Evolutionary conservation across 345 rosid genomes (phyloP).

Genomic region (Triadica sebifera): DNA sequence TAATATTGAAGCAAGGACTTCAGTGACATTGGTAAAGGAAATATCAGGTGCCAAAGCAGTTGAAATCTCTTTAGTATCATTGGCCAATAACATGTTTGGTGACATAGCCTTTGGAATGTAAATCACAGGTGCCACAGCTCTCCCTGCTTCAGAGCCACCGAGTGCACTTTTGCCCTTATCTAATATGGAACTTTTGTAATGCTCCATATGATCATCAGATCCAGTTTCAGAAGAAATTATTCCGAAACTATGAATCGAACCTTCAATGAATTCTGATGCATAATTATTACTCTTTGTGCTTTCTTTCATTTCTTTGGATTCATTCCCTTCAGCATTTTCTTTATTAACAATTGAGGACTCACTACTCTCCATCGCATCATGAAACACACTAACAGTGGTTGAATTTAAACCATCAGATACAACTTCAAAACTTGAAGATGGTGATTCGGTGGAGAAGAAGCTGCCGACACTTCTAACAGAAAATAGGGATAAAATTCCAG

Average conservation of each 20-base stretch:
- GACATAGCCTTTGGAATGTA: not conserved
- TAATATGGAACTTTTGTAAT: constrained; percentile 13
- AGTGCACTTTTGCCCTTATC: constrained; percentile 10
- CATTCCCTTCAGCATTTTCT: not conserved
- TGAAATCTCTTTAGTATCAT: not conserved
- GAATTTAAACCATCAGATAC: constrained; percentile 28
- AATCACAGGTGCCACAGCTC: constrained; percentile 7
- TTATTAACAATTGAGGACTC: constrained; percentile 13
- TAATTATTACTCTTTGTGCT: not conserved
- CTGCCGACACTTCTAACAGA: too few relatives aligned
- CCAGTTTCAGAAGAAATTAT: not conserved
- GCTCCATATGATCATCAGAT: constrained; percentile 1
- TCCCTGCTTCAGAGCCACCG: constrained; percentile 14
- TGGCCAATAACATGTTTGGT: not conserved
- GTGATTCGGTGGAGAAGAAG: too few relatives aligned
- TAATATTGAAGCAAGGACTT: constrained; percentile 15
- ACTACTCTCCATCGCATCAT: constrained; percentile 22
- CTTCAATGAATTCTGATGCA: constrained; percentile 10
- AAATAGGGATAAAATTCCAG: constrained; percentile 40
- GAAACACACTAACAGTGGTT: constrained; percentile 4
- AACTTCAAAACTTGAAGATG: constrained; percentile 25
- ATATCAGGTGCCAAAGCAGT: not conserved
- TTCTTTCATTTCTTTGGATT: not conserved
- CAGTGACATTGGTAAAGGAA: not conserved
- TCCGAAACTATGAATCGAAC: constrained; percentile 19